Percentiles rank a stretch among this genome's conserved stretches.
Evolutionary conservation across 2,329 filamentous ascomycete species (phyloP).

Genomic region (Alternaria tenuissima): DNA sequence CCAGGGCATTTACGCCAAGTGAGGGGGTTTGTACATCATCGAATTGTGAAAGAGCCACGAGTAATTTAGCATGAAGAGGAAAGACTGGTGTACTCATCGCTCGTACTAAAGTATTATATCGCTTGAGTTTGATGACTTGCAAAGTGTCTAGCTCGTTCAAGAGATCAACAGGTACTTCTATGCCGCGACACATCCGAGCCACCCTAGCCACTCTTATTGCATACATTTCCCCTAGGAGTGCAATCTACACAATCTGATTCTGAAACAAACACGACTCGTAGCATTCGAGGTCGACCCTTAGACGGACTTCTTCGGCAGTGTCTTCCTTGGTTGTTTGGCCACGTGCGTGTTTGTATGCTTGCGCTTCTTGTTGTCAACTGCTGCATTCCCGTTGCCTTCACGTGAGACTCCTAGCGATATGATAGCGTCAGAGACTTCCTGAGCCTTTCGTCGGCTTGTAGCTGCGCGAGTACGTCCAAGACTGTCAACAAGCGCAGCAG

Average conservation of each 20-base stretch:
- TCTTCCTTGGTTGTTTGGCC: not conserved
- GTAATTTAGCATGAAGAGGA: not conserved
- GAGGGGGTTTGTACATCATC: not conserved
- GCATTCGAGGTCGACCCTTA: not conserved
- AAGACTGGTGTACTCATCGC: not conserved
- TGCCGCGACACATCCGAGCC: not conserved
- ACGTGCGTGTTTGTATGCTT: not conserved
- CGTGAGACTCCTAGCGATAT: not conserved
- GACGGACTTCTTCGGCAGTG: not conserved
- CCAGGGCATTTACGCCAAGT: not conserved
- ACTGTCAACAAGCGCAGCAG: constrained; percentile 3
- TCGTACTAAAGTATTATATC: not conserved
- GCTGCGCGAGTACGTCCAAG: constrained; percentile 15
- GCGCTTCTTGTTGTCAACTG: constrained; percentile 1
- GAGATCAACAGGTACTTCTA: not conserved
- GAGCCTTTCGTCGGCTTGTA: constrained; percentile 7
- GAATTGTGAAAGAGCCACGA: not conserved
- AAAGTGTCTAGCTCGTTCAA: not conserved
- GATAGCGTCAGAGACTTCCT: not conserved
- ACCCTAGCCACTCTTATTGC: not conserved
- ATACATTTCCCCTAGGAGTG: not conserved
- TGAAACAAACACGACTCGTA: not conserved
- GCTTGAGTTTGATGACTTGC: not conserved
- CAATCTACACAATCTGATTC: not conserved
- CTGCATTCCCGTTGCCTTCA: not conserved